Conservation (phyloP, 106 monocot species). For the Dioscorea alata region DNA sequence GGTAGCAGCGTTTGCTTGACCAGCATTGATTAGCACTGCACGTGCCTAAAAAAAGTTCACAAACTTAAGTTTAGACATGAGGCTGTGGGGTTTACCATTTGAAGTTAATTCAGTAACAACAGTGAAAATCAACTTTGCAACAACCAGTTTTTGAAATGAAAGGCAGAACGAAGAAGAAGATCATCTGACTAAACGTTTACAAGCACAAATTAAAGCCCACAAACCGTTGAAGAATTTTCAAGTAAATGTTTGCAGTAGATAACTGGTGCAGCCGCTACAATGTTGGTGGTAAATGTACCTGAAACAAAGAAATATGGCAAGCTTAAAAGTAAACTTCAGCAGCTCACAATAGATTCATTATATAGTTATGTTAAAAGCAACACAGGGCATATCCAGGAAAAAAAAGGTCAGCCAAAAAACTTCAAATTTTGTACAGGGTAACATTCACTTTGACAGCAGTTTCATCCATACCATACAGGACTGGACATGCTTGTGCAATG, state of each 20-base stretch:
- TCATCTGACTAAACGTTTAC: background rate
- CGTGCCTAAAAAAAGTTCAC: slow-evolving; percentile 50
- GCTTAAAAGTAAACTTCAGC: too few relatives aligned
- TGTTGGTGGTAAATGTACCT: slow-evolving; percentile 88
- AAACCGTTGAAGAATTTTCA: slow-evolving; percentile 44
- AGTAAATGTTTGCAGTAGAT: slow-evolving; percentile 69
- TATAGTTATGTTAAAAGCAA: background rate
- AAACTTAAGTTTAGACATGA: background rate
- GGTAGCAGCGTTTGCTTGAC: slow-evolving; percentile 99
- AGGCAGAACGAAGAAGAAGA: too few relatives aligned
- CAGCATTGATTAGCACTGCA: slow-evolving; percentile 95
- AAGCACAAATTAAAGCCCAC: slow-evolving; percentile 3
- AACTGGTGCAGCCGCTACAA: slow-evolving; percentile 96
- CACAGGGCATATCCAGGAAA: too few relatives aligned
- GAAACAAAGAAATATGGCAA: slow-evolving; percentile 1
- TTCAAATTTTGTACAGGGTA: too few relatives aligned
- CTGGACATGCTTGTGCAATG: too few relatives aligned
- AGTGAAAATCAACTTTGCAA: background rate
- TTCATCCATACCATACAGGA: too few relatives aligned
- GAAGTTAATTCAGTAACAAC: background rate
- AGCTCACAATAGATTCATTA: background rate
- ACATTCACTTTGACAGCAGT: too few relatives aligned
- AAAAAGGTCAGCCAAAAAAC: too few relatives aligned
- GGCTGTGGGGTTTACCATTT: background rate
- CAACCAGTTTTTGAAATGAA: background rate